These are phyloP conservation scores for Boletus speciosus DNA, from an alignment of 768 basidiomycete genomes.

Conservation along the genomic window DNA sequence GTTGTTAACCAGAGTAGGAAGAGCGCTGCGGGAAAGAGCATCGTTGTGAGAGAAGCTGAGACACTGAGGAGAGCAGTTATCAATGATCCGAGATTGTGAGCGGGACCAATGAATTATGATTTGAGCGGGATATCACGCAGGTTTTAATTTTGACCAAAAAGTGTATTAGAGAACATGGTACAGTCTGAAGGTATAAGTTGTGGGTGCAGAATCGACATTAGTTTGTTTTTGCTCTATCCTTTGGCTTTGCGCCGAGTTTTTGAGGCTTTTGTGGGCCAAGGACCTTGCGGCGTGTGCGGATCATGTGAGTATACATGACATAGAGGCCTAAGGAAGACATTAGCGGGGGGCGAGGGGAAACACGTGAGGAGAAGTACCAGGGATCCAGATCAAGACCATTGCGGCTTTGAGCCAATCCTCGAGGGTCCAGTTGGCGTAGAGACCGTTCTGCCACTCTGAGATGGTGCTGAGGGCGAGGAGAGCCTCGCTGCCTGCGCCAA, in stretches of 20 bases:
- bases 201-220: not conserved
- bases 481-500: constrained; percentile 90
- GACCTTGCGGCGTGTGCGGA: constrained; percentile 52
- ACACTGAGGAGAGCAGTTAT: not conserved
- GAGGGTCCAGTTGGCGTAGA: constrained; percentile 46
- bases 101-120: constrained; percentile 8
- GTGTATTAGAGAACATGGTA: constrained; percentile 23
- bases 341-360: not conserved
- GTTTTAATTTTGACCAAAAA: constrained; percentile 7
- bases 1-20: constrained; percentile 5
- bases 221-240: constrained; percentile 24
- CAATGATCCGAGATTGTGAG: constrained; percentile 6
- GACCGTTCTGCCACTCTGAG: constrained; percentile 44
- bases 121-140: not conserved
- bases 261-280: constrained; percentile 37
- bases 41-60: not conserved
- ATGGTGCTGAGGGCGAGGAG: constrained; percentile 77
- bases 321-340: constrained; percentile 39
- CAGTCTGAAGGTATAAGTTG: not conserved
- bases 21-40: constrained; percentile 8
- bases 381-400: constrained; percentile 84
- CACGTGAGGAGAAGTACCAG: constrained; percentile 49
- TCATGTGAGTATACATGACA: constrained; percentile 59
- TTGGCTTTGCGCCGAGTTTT: constrained; percentile 35
- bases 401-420: constrained; percentile 55